phyloP scores from a whole-genome alignment of 805 yeast genomes.

The Candida sonorensis region DNA sequence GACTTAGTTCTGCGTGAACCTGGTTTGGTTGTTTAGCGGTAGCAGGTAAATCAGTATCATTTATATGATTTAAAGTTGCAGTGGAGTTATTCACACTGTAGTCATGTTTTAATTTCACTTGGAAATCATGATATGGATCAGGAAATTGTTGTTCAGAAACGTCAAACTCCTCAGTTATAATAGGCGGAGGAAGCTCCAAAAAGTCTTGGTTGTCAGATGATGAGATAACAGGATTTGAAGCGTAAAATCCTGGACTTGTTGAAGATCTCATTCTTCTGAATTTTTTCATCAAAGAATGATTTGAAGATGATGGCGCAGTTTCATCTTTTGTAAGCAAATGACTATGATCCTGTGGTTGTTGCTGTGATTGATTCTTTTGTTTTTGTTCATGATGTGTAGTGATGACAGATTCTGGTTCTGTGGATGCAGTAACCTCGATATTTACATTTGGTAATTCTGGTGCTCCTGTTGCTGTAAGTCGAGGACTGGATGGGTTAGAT shows the following conservation, averaged over 20 bases:
- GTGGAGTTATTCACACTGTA: slow-evolving; percentile 26
- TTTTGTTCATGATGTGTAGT: background rate
- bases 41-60: no score
- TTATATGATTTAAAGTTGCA: slow-evolving; percentile 13
- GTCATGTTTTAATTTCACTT: slow-evolving; percentile 26
- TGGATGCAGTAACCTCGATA: background rate
- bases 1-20: background rate
- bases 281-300: slow-evolving; percentile 24
- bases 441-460: background rate
- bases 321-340: slow-evolving; percentile 5
- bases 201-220: no score
- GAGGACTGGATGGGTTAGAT: no score
- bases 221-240: no score
- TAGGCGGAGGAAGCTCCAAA: slow-evolving; percentile 3
- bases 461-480: background rate
- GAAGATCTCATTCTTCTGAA: slow-evolving; percentile 29
- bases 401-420: no score
- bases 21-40: no score
- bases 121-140: slow-evolving; percentile 19
- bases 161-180: slow-evolving; percentile 18
- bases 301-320: slow-evolving; percentile 2
- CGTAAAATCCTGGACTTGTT: slow-evolving; percentile 24
- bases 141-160: slow-evolving; percentile 19
- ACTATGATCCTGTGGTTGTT: background rate
- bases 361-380: background rate